Evolutionary conservation across 2,329 filamentous ascomycete species (phyloP), one percentile per base, ranked within the genome.

Genomic region (Aspergillus oerlinghausenensis): DNA sequence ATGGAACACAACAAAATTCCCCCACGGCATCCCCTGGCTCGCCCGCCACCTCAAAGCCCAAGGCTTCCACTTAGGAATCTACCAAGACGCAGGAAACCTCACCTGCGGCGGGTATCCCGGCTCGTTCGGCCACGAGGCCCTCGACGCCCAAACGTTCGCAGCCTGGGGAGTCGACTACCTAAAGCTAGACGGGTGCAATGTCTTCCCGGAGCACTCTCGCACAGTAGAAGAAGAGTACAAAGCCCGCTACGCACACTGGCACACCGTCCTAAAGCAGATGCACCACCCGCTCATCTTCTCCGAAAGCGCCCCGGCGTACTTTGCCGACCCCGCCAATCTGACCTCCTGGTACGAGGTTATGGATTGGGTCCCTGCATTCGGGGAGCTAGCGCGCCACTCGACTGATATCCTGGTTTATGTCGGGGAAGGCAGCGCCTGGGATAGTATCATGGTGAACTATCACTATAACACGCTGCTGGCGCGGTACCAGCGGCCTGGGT

Each of bases 371-470:
- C 72, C 71, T 0, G 53, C 60, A 2, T 75, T 69, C 45, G 76
- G 77, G 1, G 74, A 80, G 59, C 68, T 80, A 1, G 77, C 78
- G 0, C 70, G 77, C 4, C 78, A 80, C 59, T 79, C 75, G 3
- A 65, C 71, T 25, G 78, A 76, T 55, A 73, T 80, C 51, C 68
- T 75, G 25, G 75, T 73, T 1, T 80, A 78, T 59, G 67, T 63
- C 49, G 70, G 70, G 14, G 66, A 73, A 17, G 74, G 73, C 21
- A 74, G 71, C 47, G 73, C 75, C 4, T 81, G 79, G 79, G 71
- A 76, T 32, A 79, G 77, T 57, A 73, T 82, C 55, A 74, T 78
- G 70, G 72, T 71, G 58, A 82, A 82, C 60, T 81, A 80, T 56
- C 70, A 70, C 38, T 76, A 75, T 55, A 67, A 79, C 51, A 68